These are phyloP conservation scores for Brassica incana DNA, from an alignment of 345 rosid genomes.

Conservation along the genomic window DNA sequence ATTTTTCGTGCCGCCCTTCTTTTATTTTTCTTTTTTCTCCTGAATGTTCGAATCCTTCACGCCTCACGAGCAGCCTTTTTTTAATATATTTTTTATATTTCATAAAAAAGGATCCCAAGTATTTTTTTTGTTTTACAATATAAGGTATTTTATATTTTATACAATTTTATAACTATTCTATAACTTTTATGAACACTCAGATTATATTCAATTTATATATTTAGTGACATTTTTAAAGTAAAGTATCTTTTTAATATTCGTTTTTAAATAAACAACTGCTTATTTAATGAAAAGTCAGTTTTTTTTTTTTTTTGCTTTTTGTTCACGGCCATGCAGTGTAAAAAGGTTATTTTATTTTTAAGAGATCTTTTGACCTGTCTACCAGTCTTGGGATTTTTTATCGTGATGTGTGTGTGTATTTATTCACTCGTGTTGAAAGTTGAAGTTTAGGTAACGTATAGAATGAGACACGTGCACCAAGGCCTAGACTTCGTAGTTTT, in stretches of 20 bases:
- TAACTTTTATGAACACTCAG: no score
- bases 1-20: constrained; percentile 27
- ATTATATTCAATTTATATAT: neutral
- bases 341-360: neutral
- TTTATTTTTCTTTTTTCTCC: constrained; percentile 10
- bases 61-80: constrained; percentile 19
- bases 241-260: no score
- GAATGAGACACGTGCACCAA: constrained; percentile 29
- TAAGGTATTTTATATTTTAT: neutral
- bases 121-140: neutral
- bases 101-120: no score
- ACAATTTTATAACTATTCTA: no score
- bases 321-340: no score
- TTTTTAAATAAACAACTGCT: no score
- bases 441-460: neutral
- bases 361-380: constrained; percentile 13
- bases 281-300: no score
- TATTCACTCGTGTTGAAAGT: constrained; percentile 30
- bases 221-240: no score
- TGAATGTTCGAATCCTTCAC: constrained; percentile 35
- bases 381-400: neutral
- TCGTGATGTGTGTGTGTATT: constrained; percentile 21
- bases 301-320: no score
- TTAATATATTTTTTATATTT: no score
- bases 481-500: constrained; percentile 7